Evolutionary conservation across 257 asterid genomes (phyloP), one percentile per base, ranked within the genome.

Genomic region (Penstemon eatonii): DNA sequence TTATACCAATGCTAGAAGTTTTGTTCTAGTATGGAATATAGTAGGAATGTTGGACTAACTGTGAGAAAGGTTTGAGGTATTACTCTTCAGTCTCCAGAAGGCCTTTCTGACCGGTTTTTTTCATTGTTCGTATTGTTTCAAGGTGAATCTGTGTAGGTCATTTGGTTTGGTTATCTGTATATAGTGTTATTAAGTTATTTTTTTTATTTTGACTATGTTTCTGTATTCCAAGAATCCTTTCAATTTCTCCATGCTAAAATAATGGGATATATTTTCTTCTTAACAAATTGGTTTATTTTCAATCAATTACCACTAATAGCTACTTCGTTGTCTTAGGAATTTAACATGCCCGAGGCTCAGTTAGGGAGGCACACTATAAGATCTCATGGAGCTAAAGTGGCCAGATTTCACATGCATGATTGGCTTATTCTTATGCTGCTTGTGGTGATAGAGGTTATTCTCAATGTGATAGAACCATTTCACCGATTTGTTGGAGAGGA

Each of bases 401-500:
- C 88, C 68, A 88, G 82, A 79, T 65, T 85, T 75, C 96, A 90
- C 89, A 85, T 85, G 92, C 97, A 88, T 52, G 98, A 93, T 76
- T 93, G 98, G 98, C 75, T 93, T 54, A 92, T 93, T 73, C 90
- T 93, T 64, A 2, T 87, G 78, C 77, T 93, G 76, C 97, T 93
- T 69, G 87, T 85, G 83, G 95, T 69, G 77, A 81, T 90, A 58
- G 98, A 88, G 64, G 50, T 82, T 65, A 59, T 79, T 75, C 76
- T 93, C 66, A 93, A 86, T 77, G 81, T 93, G 67, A 93, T 93
- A 4, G 94, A 90, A 69, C 98, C 98, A 15, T 92, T 92, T 84
- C 90, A 92, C 69, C 96, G 98, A 60, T 92, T 92, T 84, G 95
- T 90, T 80, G 97, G 98, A 43, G 75, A 65, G 53, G 94, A 90